Evolutionary conservation across 192 early-diverging fungal genomes (phyloP), one percentile per base, ranked within the genome.

Genomic region (Coemansia sp.): DNA sequence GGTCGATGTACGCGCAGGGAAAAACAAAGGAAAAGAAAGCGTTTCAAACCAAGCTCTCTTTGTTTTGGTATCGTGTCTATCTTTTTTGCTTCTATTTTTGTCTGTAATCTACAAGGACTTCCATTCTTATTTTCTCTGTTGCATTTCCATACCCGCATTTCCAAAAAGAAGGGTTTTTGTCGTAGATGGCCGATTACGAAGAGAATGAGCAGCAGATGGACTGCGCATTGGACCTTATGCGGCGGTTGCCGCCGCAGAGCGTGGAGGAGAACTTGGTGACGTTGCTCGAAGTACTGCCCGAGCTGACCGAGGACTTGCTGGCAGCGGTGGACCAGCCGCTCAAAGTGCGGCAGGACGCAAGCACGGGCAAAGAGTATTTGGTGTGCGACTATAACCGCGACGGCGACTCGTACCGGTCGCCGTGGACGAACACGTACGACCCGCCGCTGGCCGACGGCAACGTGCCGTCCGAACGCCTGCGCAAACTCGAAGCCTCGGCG

Each of bases 321-420:
- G 91, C 90, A 47, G 82, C 91, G 3, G 86, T 99, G 43, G 95
- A 99, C 84, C 94, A 97, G 71, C 97, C 96, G 22, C 84, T 99
- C 26, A 89, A 89, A 64, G 79, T 91, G 21, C 80, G 85, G 54
- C 84, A 77, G 31, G 96, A 94, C 72, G 65, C 64, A 23, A 72
- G 77, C 41, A 84, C 87, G 14, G 91, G 91, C 39, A 89, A 83
- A 51, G 92, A 94, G 50, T 99, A 94, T 61, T 82, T 99, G 12
- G 69, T 89, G 6, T 98, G 93, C 65, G 94, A 96, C 68, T 99
- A 96, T 76, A 99, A 99, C 83, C 84, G 94, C n/a, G 94, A 97
- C 78, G 92, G 91, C 3, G 90, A 97, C 69, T 92, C 90, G 19
- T 95, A 94, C 74, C 82, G 96, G 65, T 99, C 97, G 14, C 97